A percentile compares a stretch with the other conserved stretches of the same genome.
Conservation (phyloP, 2,329 filamentous ascomycete genomes). For the Madurella fahalii region DNA sequence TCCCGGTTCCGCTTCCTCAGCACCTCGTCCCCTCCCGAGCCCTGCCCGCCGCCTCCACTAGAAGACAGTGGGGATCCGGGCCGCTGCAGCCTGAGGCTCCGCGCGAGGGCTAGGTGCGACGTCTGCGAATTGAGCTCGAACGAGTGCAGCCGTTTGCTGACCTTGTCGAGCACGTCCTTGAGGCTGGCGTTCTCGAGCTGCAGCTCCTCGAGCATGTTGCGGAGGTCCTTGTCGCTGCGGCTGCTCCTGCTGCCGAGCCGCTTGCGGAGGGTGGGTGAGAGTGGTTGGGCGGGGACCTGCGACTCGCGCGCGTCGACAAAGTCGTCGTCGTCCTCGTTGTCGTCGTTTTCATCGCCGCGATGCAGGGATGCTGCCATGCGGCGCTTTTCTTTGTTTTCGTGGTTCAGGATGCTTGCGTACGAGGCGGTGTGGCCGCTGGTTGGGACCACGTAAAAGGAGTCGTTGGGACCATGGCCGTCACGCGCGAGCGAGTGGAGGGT, state of each 20-base stretch:
- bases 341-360: conserved; percentile 41
- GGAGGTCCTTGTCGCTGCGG: conserved; percentile 35
- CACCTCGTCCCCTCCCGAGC: conserved; percentile 33
- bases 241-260: conserved; percentile 3
- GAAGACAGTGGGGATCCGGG: conserved; percentile 49
- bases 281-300: conserved; percentile 35
- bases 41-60: conserved; percentile 19
- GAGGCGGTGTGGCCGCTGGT: conserved; percentile 86
- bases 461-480: conserved; percentile 59
- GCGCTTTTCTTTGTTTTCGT: conserved; percentile 62
- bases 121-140: conserved; percentile 92
- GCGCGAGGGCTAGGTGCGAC: conserved; percentile 77
- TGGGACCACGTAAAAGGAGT: conserved; percentile 93
- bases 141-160: conserved; percentile 81
- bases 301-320: conserved; percentile 85
- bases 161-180: conserved; percentile 78
- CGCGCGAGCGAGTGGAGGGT: conserved; percentile 75
- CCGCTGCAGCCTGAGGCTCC: conserved; percentile 66
- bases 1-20: conserved; percentile 54
- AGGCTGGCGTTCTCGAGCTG: conserved; percentile 83
- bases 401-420: conserved; percentile 82
- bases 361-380: conserved; percentile 51
- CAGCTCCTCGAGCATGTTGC: conserved; percentile 80
- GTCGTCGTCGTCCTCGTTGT: conserved; percentile 57
- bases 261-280: conserved; percentile 15